Evolutionary conservation across 352 stramenopile species (phyloP), one percentile per base, ranked within the genome.

Genomic region (Albugo laibachii): DNA sequence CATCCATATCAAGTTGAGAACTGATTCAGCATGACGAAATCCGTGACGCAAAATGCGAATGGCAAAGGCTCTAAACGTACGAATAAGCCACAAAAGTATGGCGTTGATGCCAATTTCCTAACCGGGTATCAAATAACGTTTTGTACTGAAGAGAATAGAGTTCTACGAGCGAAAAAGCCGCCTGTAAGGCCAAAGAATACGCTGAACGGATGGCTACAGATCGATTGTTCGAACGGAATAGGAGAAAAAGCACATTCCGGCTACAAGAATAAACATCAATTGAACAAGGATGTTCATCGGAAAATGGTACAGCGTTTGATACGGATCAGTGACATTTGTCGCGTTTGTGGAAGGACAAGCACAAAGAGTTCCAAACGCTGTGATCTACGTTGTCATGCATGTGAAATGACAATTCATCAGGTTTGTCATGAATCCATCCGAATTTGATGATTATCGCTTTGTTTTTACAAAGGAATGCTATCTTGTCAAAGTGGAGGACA

Each of bases 241-340:
- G 8, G 16, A 24, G 20, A 43, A 3, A 43, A 43, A 24, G 3
- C 16, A 43, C 38, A 24, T 24, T 3, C 8, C 38, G 42, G 53
- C 40, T 55, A 54, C n/a, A 61, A 55, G 41, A 52, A 54, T n/a
- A 14, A 35, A 35, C 41, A 13, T 6, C 13, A 21, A 47, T 41
- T 1, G 14, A 8, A 5, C 40, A n/a, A 24, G 2, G 49, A 41
- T 14, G 51, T 50, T 27, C 48, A 45, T 11, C 70, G 64, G 47
- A 73, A 71, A 40, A 63, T 84, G n/a, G 58, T 76, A 31, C 72
- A 84, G 62, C 69, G 72, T 19, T 67, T 71, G 15, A 84, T 84
- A 39, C 59, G 76, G 47, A 63, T 83, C 49, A 78, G 62, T 16
- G 67, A 83, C 49, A 55, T 67, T 38, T 85, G 72, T 45, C 72